Conservation (phyloP, 1,139 yeast genomes). For the Yamadazyma membranifaciens region DNA sequence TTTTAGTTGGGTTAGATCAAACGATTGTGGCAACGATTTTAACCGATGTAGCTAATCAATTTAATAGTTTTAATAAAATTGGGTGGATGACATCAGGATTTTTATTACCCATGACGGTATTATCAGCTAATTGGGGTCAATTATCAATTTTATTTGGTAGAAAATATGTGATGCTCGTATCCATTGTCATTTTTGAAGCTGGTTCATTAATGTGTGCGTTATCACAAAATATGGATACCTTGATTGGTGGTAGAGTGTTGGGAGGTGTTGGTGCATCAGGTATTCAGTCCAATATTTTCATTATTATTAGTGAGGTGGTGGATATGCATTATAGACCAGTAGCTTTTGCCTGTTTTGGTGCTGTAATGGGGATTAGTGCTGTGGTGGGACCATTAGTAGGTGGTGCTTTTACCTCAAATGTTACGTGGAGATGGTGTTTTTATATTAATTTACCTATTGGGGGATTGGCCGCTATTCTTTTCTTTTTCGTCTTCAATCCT, state of each 20-base stretch:
- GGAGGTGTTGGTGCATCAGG: constrained; percentile 40
- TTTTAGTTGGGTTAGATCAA: constrained; percentile 40
- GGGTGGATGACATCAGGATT: constrained; percentile 66
- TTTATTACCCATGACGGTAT: constrained; percentile 40
- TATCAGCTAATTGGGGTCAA: constrained; percentile 39
- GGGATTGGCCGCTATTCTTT: constrained; percentile 27
- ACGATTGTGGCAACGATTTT: constrained; percentile 40
- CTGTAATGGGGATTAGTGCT: constrained; percentile 39
- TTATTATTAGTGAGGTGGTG: constrained; percentile 28
- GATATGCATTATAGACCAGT: constrained; percentile 29
- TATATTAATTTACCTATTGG: constrained; percentile 51
- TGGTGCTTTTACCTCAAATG: constrained; percentile 46
- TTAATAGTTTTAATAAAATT: constrained; percentile 48
- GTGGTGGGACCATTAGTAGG: constrained; percentile 58
- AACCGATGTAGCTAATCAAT: constrained; percentile 37
- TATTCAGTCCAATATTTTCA: constrained; percentile 25
- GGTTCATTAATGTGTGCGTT: constrained; percentile 42
- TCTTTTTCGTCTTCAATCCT: constrained; percentile 29
- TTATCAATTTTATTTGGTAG: constrained; percentile 48
- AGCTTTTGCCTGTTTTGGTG: constrained; percentile 43
- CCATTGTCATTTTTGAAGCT: constrained; percentile 34
- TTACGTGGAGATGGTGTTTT: constrained; percentile 75
- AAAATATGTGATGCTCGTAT: constrained; percentile 34
- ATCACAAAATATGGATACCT: constrained; percentile 30
- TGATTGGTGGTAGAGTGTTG: constrained; percentile 38